Percentiles rank a stretch among this genome's conserved stretches.
Evolutionary conservation across 2,329 filamentous ascomycete species (phyloP).

Genomic region (Ceratocystis lukuohia): DNA sequence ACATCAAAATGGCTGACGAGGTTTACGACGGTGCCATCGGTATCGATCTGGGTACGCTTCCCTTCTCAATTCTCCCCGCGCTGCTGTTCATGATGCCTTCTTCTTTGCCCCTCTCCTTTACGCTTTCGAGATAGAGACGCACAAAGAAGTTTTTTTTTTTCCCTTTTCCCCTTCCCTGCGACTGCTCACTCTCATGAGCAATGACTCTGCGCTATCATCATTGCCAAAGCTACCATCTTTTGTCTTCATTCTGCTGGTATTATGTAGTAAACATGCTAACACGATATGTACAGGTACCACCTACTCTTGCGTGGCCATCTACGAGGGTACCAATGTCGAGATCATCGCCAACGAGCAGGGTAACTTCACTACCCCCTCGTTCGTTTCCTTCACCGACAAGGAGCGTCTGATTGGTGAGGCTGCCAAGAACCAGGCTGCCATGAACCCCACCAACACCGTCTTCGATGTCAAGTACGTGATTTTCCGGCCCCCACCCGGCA

Average conservation of each 20-base stretch:
- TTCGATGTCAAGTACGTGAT: conserved; percentile 89
- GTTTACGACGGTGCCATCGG: conserved; percentile 99
- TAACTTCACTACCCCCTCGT: conserved; percentile 96
- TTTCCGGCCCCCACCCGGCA: background rate
- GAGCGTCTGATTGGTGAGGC: conserved; percentile 99
- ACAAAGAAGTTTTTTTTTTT: conserved; percentile 12
- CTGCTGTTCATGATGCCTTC: conserved; percentile 19
- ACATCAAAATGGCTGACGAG: conserved; percentile 70
- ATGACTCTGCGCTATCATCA: background rate
- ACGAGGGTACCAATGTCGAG: conserved; percentile 98
- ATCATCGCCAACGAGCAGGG: conserved; percentile 99
- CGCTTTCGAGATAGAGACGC: conserved; percentile 2
- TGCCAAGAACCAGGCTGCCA: conserved; percentile 99
- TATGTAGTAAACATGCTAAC: conserved; percentile 6
- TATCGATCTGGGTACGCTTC: conserved; percentile 87
- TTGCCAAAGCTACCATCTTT: background rate
- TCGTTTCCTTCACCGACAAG: conserved; percentile 97
- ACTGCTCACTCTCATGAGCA: background rate
- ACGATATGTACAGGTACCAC: conserved; percentile 60
- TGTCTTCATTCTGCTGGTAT: background rate
- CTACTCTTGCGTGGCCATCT: conserved; percentile 99
- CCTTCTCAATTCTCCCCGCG: conserved; percentile 8
- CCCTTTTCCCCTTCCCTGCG: too few relatives aligned
- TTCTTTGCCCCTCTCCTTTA: conserved; percentile 11
- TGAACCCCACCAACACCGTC: conserved; percentile 97